Base-by-base conservation (phyloP, 1,284 basidiomycete species). In the Xerocomus cyaneibrunnescens region DNA sequence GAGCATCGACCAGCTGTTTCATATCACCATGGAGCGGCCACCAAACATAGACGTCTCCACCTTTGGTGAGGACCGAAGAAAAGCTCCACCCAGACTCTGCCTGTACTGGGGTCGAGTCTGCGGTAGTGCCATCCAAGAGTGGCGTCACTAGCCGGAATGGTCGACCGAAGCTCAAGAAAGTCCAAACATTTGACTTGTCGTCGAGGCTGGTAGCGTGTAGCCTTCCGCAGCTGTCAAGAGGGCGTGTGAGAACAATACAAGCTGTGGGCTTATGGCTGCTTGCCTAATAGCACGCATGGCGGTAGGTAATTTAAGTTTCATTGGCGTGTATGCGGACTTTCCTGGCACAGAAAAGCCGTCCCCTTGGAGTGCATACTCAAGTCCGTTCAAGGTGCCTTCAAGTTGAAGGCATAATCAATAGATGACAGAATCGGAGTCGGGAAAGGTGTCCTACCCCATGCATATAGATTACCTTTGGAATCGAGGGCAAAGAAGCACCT, bases 401-500 rank as follows among this genome's bases (percentile, higher is more conserved):
- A 34, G n/a, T 85, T 46, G 16, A 40, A 42, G 4, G 50, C 28
- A n/a, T 16, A n/a, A 35, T 57, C 21, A 59, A 51, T 43, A 45
- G 19, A 43, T 17, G 6, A 27, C 6, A 6, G 27, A 37, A 9
- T 39, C 17, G 30, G 41, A 32, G 27, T 23, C 25, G 28, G 17
- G 25, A 48, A 48, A 22, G 35, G 13, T 10, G 5, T 51, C 74
- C 55, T 65, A 89, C 92, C 92, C 91, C 92, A 94, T n/a, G 89
- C 89, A 69, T 86, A 82, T 10, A 94, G 72, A 30, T 74, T 72
- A 9, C 92, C 92, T 45, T 79, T 71, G 2, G 85, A 85, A 67
- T 92, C 89, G 39, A 92, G 68, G 2, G 87, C 88, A 63, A 89
- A 84, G 66, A 90, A 91, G 31, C 85, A 89, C 89, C 88, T 90